Base-by-base conservation (phyloP, 2,329 filamentous ascomycete species). In the Fusarium devonianum region DNA sequence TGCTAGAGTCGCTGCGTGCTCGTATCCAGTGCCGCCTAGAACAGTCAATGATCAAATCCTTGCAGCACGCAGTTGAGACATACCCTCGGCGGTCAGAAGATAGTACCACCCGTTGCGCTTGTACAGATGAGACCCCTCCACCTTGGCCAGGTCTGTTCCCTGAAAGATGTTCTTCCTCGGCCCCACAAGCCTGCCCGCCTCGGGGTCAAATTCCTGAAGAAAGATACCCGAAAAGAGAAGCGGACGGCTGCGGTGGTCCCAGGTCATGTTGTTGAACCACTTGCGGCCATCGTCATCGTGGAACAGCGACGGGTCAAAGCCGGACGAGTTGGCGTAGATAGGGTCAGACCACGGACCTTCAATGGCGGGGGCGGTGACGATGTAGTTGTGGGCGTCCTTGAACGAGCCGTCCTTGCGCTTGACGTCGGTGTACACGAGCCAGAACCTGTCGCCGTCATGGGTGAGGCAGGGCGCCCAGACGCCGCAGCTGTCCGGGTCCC, bases 401-500 rank as follows among this genome's bases (percentile, higher is more conserved):
- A 85, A 86, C 3, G 78, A 81, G 10, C 84, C 84, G 58, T 87
- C 84, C 65, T 86, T 86, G 56, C 84, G 81, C 70, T 86, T 87
- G 12, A 87, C 83, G 60, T 86, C 82, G 1, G 83, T 85, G 66
- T 84, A 87, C 2, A 86, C 83, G 5, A 87, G 77, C 76, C 79
- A 86, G 69, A 85, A 87, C 43, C 71, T 77, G 3, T 78, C 73
- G 34, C 81, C 82, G 55, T 86, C 83, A 56, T 86, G 81, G 0
- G 78, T 81, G 14, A 87, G 73, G 60, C 84, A 87, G 0, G 84
- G 84, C 2, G 84, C 83, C 82, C 83, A 87, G n/a, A 87, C 71
- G 26, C 81, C 82, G 58, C 81, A 82, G 65, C 79, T 81, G 63
- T 84, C 81, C 1, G 81, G 81, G 59, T 83, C 72, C n/a, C 80